Percentiles rank a stretch among this genome's conserved stretches.
Evolutionary conservation across 352 stramenopile genomes (phyloP).

Genomic region (Phytophthora rubi): DNA sequence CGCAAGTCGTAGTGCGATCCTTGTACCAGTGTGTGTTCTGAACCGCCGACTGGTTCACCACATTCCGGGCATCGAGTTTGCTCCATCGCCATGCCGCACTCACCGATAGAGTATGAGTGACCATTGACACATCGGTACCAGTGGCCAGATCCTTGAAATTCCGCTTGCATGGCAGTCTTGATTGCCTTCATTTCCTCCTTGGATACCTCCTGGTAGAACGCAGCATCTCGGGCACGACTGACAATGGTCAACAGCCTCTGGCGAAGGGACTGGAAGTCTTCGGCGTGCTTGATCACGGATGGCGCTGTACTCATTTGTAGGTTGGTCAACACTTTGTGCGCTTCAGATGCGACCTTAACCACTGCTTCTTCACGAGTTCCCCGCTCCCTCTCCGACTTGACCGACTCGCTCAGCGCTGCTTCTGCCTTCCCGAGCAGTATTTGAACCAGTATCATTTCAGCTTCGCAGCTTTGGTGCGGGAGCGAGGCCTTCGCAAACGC

Average conservation of each 20-base stretch:
- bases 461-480: conserved; percentile 21
- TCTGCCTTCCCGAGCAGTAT: conserved; percentile 30
- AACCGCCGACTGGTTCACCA: conserved; percentile 62
- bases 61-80: conserved; percentile 71
- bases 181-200: conserved; percentile 36
- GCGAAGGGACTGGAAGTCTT: conserved; percentile 10
- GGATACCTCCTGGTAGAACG: conserved; percentile 47
- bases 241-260: conserved; percentile 12
- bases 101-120: conserved; percentile 85
- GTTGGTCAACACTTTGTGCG: not conserved
- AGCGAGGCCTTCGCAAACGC: conserved; percentile 27
- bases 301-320: conserved; percentile 10
- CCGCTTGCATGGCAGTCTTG: conserved; percentile 41
- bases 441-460: conserved; percentile 36
- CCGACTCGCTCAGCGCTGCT: conserved; percentile 16
- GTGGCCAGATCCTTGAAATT: conserved; percentile 41
- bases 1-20: conserved; percentile 17
- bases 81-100: conserved; percentile 85
- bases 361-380: conserved; percentile 22
- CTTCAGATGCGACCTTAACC: not conserved
- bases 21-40: conserved; percentile 37
- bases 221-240: conserved; percentile 12
- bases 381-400: conserved; percentile 23
- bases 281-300: conserved; percentile 17
- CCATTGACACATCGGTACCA: conserved; percentile 86